Evolutionary conservation across 306 rosid species (phyloP).

Genomic region (Rosa multiflora): DNA sequence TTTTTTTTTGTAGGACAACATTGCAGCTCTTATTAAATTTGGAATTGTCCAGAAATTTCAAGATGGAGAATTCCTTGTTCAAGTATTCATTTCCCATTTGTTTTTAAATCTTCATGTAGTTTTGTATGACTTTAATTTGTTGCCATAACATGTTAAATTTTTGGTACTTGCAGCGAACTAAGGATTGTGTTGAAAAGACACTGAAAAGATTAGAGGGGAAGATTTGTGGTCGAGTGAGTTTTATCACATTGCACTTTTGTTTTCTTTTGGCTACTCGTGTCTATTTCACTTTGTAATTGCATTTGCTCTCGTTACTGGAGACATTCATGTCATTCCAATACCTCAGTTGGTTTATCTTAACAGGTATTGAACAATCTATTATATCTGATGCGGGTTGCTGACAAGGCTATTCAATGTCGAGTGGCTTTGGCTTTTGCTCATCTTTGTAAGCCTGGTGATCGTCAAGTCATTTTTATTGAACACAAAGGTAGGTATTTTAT

Average conservation of each 20-base stretch:
- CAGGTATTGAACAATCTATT: slow-evolving; percentile 64
- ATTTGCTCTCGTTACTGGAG: slow-evolving; percentile 15
- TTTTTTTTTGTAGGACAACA: slow-evolving; percentile 61
- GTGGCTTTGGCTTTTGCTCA: slow-evolving; percentile 79
- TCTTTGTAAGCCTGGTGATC: slow-evolving; percentile 64
- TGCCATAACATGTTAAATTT: slow-evolving; percentile 1
- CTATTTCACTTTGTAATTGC: background rate
- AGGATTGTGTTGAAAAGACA: slow-evolving; percentile 81
- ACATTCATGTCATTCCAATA: background rate
- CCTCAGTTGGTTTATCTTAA: background rate
- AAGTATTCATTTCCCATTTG: slow-evolving; percentile 37
- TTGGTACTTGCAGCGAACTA: slow-evolving; percentile 57
- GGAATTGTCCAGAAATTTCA: slow-evolving; percentile 74
- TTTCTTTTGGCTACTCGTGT: background rate
- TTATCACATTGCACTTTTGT: background rate
- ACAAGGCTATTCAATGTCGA: slow-evolving; percentile 53
- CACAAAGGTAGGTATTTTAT: slow-evolving; percentile 46
- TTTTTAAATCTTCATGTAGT: background rate
- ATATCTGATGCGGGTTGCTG: slow-evolving; percentile 68
- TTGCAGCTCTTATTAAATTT: slow-evolving; percentile 61
- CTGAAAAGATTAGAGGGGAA: slow-evolving; percentile 80
- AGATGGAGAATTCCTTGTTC: slow-evolving; percentile 79
- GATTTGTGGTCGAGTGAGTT: slow-evolving; percentile 67
- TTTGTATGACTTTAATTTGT: background rate
- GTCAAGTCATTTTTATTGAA: slow-evolving; percentile 56